Percentiles rank a stretch among this genome's conserved stretches.
Conservation (phyloP, 2,329 filamentous ascomycete genomes). For the Alternaria alternata region DNA sequence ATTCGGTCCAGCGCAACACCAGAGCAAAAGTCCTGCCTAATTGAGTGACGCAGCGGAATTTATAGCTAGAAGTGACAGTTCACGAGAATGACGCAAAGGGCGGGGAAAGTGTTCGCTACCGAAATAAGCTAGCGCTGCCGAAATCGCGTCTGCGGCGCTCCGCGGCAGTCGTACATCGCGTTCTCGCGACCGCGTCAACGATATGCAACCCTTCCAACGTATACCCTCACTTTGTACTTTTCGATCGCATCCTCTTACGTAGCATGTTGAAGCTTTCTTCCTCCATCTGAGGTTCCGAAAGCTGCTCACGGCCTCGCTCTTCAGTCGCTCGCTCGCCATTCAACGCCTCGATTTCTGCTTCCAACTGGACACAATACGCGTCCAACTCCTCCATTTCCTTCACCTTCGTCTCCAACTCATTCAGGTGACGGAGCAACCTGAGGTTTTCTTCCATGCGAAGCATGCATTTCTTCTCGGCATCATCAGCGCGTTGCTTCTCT, state of each 20-base stretch:
- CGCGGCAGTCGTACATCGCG: slow-evolving; percentile 1
- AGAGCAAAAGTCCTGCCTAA: neutral
- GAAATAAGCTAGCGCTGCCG: slow-evolving; percentile 14
- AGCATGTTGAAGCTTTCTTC: neutral
- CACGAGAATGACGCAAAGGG: slow-evolving; percentile 18
- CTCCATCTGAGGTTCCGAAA: no score
- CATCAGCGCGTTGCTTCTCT: slow-evolving; percentile 4
- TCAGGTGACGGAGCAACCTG: neutral
- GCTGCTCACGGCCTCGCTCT: neutral
- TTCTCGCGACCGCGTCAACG: neutral
- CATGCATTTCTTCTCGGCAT: slow-evolving; percentile 1
- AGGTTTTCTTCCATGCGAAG: neutral
- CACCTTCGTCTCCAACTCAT: neutral
- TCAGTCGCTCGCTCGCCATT: neutral
- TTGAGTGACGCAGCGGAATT: slow-evolving; percentile 2
- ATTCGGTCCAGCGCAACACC: neutral
- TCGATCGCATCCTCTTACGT: neutral
- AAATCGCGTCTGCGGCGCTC: slow-evolving; percentile 8
- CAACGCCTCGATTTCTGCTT: neutral
- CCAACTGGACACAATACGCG: slow-evolving; percentile 6
- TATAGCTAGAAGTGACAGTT: slow-evolving; percentile 8
- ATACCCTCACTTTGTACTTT: neutral
- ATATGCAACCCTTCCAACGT: neutral
- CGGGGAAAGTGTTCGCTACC: slow-evolving; percentile 7
- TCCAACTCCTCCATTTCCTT: neutral